Evolutionary conservation across 352 stramenopile genomes (phyloP), one percentile per base, ranked within the genome.

Genomic region (Phytophthora rubi): DNA sequence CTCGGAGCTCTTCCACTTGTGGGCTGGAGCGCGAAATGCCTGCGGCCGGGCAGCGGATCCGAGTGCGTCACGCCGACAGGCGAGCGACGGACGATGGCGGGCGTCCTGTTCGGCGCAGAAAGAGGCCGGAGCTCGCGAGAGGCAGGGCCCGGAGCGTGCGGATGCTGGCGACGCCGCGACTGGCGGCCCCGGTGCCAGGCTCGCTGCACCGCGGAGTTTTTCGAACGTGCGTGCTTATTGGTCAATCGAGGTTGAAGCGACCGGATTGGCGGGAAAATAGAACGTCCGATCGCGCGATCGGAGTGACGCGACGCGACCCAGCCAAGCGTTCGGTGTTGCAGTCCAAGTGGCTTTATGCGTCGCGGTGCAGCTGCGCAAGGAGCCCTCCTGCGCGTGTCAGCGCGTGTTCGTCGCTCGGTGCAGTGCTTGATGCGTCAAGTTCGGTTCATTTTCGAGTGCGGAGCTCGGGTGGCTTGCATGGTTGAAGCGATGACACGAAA

Each of bases 101-200:
- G 55, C 66, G 61, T 70, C 35, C 65, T 71, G 70, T 75, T 77
- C 53, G 54, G 71, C 54, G 71, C 67, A 75, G 62, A 78, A 75
- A 75, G 66, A 33, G 64, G 65, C 59, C 65, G 59, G 54, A 61
- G 70, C 69, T 57, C 39, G 28, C 53, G 52, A 66, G 64, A 61
- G 56, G 64, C 18, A 45, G 59, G 28, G 33, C 7, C 55, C 58
- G 59, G 53, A 65, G 48, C 48, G 45, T 60, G 67, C 32, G 49
- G 35, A 57, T 60, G 49, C 47, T 61, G 12, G 47, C 59, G 53
- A 64, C 57, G 48, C 42, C 39, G 51, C 48, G 47, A 62, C 53
- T 59, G 49, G 37, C 37, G 32, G 59, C 59, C 52, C 60, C 23
- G 42, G 28, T 9, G 18, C 26, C 15, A 18, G 56, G 28, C 16